Evolutionary conservation across 2,329 filamentous ascomycete genomes (phyloP), one percentile per base, ranked within the genome.

Genomic region (Salinomyces thailandicus): DNA sequence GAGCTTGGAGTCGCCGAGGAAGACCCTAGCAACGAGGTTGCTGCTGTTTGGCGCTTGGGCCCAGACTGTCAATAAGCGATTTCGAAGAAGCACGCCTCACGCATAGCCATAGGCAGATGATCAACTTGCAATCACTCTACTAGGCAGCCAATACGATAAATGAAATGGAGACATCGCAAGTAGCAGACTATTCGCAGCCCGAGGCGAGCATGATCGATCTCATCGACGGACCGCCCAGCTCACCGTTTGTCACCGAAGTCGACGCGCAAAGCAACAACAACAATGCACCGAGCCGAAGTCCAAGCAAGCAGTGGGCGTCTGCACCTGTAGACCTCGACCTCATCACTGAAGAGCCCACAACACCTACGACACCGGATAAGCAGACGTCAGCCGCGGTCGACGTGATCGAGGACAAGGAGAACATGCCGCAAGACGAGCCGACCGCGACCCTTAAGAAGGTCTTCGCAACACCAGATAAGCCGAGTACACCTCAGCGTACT

Each of bases 191-290:
- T 8, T 35, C 38, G 7, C 38, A 40, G 22, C 28, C 20, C 8
- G 47, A 49, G 12, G 39, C 42, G 34, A 47, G 43, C 36, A 37
- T 46, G 15, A 18, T 54, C 14, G 55, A 64, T 44, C 57, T 64
- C 29, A n/a, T 26, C 22, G 47, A 53, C 32, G 50, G 50, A 13
- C 60, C 58, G 16, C 62, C 62, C 5, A 68, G 64, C 37, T 70
- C 67, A 24, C 67, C 67, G 11, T 71, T 69, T 48, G 50, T 66
- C n/a, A 54, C 60, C 28, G 59, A 68, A 36, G 49, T 68, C 34
- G 61, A 62, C 13, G 46, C 61, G 17, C 41, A 47, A 8, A 26
- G 22, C n/a, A 54, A 60, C 28, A 39, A 47, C 6, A 26, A n/a
- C n/a, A 54, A 60, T 27, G 46, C 61, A 15, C 41, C 46, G 8